Conservation (phyloP, 106 monocot species). For the Dioscorea zingiberensis region DNA sequence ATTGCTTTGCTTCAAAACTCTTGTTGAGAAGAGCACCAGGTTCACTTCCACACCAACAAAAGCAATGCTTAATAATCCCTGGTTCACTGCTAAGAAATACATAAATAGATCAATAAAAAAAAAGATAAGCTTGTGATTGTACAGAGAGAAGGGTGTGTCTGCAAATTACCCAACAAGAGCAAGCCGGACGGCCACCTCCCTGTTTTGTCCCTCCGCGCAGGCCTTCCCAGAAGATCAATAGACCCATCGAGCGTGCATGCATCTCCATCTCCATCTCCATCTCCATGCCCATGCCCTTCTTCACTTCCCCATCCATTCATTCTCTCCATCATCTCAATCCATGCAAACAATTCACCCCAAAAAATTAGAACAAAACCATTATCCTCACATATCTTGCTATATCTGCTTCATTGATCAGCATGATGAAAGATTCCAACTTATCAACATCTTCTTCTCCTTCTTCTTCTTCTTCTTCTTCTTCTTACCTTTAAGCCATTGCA, state of each 20-base stretch:
- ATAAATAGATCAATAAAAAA: background rate
- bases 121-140: too few relatives aligned
- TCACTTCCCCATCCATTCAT: background rate
- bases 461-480: too few relatives aligned
- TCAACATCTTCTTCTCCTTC: too few relatives aligned
- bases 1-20: slow-evolving; percentile 18
- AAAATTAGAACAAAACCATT: too few relatives aligned
- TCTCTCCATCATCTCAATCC: too few relatives aligned
- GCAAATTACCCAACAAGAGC: slow-evolving; percentile 6
- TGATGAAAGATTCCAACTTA: too few relatives aligned
- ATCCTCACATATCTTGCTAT: too few relatives aligned
- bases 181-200: slow-evolving; percentile 10
- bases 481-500: too few relatives aligned
- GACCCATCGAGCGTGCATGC: slow-evolving; percentile 8
- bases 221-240: background rate
- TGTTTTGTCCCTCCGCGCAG: background rate
- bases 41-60: slow-evolving; percentile 25
- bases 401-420: too few relatives aligned
- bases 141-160: too few relatives aligned
- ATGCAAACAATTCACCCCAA: too few relatives aligned
- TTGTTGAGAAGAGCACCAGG: slow-evolving; percentile 19
- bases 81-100: slow-evolving; percentile 4
- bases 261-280: background rate
- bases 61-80: slow-evolving; percentile 10
- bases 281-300: too few relatives aligned